Evolutionary conservation across 495 filamentous ascomycete species (phyloP), one percentile per base, ranked within the genome.

Genomic region (Collariella sp.): DNA sequence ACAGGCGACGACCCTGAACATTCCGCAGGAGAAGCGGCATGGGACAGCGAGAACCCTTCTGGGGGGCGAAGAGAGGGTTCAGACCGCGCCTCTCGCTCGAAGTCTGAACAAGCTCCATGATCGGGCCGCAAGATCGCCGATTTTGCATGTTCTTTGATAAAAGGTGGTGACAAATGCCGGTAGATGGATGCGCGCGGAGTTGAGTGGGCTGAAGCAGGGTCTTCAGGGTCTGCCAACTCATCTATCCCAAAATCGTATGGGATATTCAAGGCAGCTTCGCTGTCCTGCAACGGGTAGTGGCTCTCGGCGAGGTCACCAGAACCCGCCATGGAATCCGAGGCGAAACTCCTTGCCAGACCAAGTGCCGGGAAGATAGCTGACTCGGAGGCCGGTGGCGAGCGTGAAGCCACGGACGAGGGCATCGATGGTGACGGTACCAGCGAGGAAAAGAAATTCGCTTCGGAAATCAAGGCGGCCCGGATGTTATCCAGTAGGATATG

Each of bases 371-470:
- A 42, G 36, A 52, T 22, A 41, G 64, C n/a, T 19, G 63, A 44
- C 46, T 65, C 48, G 26, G 62, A 42, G 22, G 50, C 20, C 12
- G 55, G 33, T 2, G 74, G 72, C 6, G 73, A 76, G 11, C 70
- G 71, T 5, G 79, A 75, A 26, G 74, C 76, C 3, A 73, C 70
- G n/a, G 84, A 83, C 36, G 85, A 86, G 5, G 77, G 72, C 61
- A 82, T 77, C 2, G 78, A 79, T 2, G 80, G 76, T 16, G 83
- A 83, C 16, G 76, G 76, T 16, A 78, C 71, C 53, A 87, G 72
- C 6, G 78, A 80, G 9, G 85, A 82, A 57, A 91, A 91, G 0
- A 90, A 73, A 39, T 80, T 76, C 15, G 86, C 79, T 49, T 90
- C 85, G 15, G 87, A 86, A 35, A 88, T 81, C 35, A 93, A 70